Evolutionary conservation across 140 eudicot genomes (phyloP).

Genomic region (Oenanthe javanica): DNA sequence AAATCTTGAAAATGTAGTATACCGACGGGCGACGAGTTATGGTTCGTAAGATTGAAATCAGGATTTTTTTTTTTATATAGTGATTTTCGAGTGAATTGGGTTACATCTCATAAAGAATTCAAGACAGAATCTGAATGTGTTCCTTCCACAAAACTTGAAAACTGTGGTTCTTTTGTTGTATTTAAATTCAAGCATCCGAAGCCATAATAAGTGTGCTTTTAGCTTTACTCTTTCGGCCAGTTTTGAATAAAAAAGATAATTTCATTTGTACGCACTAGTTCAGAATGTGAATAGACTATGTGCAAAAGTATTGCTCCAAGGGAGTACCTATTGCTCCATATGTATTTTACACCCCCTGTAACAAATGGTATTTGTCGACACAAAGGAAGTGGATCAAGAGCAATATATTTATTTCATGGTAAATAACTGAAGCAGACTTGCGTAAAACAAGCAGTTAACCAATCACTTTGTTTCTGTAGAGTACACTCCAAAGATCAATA

Average conservation of each 20-base stretch:
- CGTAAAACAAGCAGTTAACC: slow-evolving; percentile 60
- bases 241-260: background rate
- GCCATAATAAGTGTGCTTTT: too few relatives aligned
- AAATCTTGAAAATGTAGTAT: too few relatives aligned
- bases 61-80: background rate
- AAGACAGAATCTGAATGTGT: too few relatives aligned
- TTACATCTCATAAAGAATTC: background rate
- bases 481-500: slow-evolving; percentile 53
- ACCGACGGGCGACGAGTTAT: too few relatives aligned
- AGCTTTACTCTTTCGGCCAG: background rate
- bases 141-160: too few relatives aligned
- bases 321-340: background rate
- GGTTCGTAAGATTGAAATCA: too few relatives aligned
- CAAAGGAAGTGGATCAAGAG: background rate
- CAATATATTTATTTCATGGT: background rate
- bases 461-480: slow-evolving; percentile 47
- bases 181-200: too few relatives aligned
- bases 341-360: background rate
- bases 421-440: slow-evolving; percentile 16
- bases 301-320: background rate
- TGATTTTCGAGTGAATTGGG: too few relatives aligned
- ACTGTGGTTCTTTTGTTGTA: too few relatives aligned
- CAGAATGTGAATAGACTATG: background rate
- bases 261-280: background rate
- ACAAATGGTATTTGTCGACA: too few relatives aligned